Conservation (phyloP, 1,139 yeast species). For the Magnusiomyces paraingens region DNA sequence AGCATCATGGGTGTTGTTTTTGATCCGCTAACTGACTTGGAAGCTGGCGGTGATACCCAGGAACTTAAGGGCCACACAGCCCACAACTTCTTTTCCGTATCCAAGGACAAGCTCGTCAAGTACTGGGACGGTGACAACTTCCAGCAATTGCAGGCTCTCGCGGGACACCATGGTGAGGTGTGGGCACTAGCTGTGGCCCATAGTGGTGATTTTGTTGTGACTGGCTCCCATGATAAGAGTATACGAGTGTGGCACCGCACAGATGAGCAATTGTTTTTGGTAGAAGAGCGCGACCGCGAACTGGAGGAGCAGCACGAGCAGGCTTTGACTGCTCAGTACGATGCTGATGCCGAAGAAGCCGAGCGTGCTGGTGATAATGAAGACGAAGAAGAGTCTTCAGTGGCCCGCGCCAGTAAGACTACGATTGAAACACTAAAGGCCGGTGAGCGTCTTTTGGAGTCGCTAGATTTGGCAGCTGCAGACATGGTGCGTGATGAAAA, state of each 20-base stretch:
- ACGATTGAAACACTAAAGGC: slow-evolving; percentile 90
- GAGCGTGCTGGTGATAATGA: slow-evolving; percentile 36
- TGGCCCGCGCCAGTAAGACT: slow-evolving; percentile 66
- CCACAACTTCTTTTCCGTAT: slow-evolving; percentile 83
- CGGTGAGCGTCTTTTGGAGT: slow-evolving; percentile 90
- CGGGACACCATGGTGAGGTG: slow-evolving; percentile 82
- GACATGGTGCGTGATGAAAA: slow-evolving; percentile 53
- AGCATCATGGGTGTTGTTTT: slow-evolving; percentile 84
- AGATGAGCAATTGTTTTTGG: slow-evolving; percentile 87
- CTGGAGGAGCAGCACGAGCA: slow-evolving; percentile 85
- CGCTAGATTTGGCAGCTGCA: slow-evolving; percentile 72
- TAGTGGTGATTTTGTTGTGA: slow-evolving; percentile 65
- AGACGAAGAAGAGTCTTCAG: slow-evolving; percentile 50
- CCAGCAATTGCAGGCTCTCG: slow-evolving; percentile 84
- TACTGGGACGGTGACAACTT: slow-evolving; percentile 99
- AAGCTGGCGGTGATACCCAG: slow-evolving; percentile 4
- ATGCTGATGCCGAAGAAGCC: slow-evolving; percentile 42
- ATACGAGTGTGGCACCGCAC: slow-evolving; percentile 88
- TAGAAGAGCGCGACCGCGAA: slow-evolving; percentile 94
- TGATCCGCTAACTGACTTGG: slow-evolving; percentile 41
- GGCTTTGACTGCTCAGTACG: slow-evolving; percentile 63
- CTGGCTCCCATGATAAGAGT: slow-evolving; percentile 93
- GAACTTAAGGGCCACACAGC: slow-evolving; percentile 37
- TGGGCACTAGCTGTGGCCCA: slow-evolving; percentile 80
- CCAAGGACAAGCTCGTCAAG: slow-evolving; percentile 83